Conservation (phyloP, 2,329 filamentous ascomycete species). For the Aspergillus ruber region DNA sequence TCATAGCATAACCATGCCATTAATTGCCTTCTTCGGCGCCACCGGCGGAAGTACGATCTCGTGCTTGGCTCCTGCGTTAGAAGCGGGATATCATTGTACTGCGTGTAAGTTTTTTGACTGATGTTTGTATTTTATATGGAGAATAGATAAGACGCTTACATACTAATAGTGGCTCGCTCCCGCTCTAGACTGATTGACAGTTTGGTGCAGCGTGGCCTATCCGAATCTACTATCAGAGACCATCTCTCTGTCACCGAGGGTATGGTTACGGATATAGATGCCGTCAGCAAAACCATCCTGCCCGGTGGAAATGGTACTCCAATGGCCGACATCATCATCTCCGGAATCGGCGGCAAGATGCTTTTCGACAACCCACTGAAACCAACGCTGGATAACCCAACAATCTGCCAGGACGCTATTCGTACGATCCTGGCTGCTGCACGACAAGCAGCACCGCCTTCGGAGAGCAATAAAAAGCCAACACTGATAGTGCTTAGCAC, state of each 20-base stretch:
- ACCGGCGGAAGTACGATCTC: too few species aligned
- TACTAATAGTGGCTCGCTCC: conserved; percentile 40
- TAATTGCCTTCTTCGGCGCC: too few species aligned
- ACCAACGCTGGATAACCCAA: conserved; percentile 26
- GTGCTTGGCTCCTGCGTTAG: too few species aligned
- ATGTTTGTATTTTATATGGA: conserved; percentile 10
- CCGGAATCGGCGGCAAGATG: conserved; percentile 41
- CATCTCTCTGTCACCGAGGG: conserved; percentile 46
- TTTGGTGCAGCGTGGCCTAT: conserved; percentile 38
- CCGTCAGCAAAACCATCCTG: conserved; percentile 33
- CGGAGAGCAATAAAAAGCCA: too few species aligned
- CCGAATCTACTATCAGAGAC: conserved; percentile 24
- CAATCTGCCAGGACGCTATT: conserved; percentile 27
- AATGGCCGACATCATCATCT: conserved; percentile 39
- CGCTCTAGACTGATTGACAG: conserved; percentile 43
- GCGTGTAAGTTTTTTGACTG: too few species aligned
- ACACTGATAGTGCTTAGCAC: conserved; percentile 26
- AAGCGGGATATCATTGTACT: too few species aligned
- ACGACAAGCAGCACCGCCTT: conserved; percentile 4
- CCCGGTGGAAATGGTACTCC: conserved; percentile 8
- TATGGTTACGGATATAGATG: conserved; percentile 37
- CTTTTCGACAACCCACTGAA: conserved; percentile 19
- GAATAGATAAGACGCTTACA: conserved; percentile 10
- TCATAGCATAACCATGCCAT: too few species aligned
- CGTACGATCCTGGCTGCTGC: conserved; percentile 19